Base-by-base conservation (phyloP, 257 asterid species). In the Galeopsis tetrahit region DNA sequence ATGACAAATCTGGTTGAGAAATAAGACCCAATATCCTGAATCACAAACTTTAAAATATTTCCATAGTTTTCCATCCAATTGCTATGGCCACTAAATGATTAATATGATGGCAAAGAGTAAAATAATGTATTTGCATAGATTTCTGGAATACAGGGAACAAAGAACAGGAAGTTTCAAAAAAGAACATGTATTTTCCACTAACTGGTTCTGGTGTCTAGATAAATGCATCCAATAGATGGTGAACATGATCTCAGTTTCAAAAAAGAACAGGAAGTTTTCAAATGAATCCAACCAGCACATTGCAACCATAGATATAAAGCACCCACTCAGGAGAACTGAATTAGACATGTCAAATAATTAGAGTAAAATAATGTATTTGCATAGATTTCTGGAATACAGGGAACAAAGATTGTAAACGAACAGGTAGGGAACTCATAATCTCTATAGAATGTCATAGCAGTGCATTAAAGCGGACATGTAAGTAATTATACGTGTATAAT, bases 11-110 rank as follows among this genome's bases (percentile, higher is more conserved):
- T 46, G 44, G 14, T 32, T 42, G 21, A 52, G 10, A 10, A 4
- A 68, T 36, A 68, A 44, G 46, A 52, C 7, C 36, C 58, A 39
- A 43, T n/a, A 34, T 4, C 35, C 38, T 28, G 17, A 49, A 51
- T 62, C 46, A 73, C 59, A 74, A 64, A 55, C 63, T 35, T 67
- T 6, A 17, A 53, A 53, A 32, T 40, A 35, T 35, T 55, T 46
- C 4, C 42, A 17, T 57, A 42, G 61, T 57, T 17, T 8, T 36
- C 63, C 52, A 67, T 58, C 60, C 13, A 33, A 44, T 33, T 46
- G 57, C 31, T 44, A 59, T 10, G 11, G 33, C 33, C 28, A 56
- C 48, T 53, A 5, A n/a, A 66, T n/a, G 57, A 10, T 56, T 56
- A 42, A 39, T 10, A 40, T 17, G 48, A 48, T 43, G 56, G 51